Conservation (phyloP, 768 basidiomycete genomes). For the Lactifluus echinatus region DNA sequence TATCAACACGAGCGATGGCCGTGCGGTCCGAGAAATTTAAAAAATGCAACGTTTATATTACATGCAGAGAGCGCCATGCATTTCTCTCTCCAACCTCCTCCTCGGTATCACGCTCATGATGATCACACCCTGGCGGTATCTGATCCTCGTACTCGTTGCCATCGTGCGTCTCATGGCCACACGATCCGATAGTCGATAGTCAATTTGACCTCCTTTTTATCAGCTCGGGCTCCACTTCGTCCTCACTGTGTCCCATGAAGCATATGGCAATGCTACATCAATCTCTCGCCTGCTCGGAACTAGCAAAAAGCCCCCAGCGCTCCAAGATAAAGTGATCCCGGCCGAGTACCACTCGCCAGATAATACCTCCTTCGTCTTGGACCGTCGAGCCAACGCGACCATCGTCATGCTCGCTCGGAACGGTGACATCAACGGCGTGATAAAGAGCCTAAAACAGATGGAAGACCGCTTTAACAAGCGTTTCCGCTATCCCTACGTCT, state of each 20-base stretch:
- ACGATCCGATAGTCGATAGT: no score
- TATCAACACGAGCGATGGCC: no score
- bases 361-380: constrained; percentile 14
- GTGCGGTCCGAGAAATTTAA: no score
- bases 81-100: neutral
- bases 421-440: constrained; percentile 34
- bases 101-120: constrained; percentile 26
- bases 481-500: constrained; percentile 70
- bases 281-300: constrained; percentile 29
- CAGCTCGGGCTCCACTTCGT: constrained; percentile 48
- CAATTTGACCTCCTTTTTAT: neutral
- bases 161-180: constrained; percentile 23
- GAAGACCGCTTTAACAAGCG: constrained; percentile 55
- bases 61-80: no score
- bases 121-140: constrained; percentile 55
- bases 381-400: constrained; percentile 43
- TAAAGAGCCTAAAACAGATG: constrained; percentile 45
- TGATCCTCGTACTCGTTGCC: constrained; percentile 34
- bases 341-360: constrained; percentile 24
- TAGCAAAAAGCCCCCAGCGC: constrained; percentile 18
- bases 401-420: constrained; percentile 48
- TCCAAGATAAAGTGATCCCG: constrained; percentile 41
- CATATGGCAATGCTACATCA: constrained; percentile 40
- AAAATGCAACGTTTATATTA: no score
- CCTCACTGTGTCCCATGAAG: constrained; percentile 41